Conservation (phyloP, 129 eudicot species). For the Oenanthe sinensis region DNA sequence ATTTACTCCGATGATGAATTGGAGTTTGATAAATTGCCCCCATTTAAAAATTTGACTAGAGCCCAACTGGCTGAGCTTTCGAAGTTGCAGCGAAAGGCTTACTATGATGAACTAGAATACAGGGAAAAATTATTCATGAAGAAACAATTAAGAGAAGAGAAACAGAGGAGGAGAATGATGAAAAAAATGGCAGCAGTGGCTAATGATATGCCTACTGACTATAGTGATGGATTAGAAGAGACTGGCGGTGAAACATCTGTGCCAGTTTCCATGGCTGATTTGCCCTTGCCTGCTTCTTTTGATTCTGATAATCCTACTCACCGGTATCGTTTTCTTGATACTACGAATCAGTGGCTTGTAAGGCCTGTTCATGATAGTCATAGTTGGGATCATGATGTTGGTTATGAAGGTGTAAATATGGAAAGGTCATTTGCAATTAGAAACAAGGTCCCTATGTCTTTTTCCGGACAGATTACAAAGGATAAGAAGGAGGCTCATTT, state of each 20-base stretch:
- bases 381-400: conserved; percentile 98
- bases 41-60: conserved; percentile 59
- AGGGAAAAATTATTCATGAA: conserved; percentile 85
- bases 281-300: conserved; percentile 82
- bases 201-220: conserved; percentile 46
- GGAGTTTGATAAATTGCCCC: conserved; percentile 80
- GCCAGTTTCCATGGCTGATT: conserved; percentile 76
- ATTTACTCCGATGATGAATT: conserved; percentile 59
- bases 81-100: conserved; percentile 59
- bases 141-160: conserved; percentile 91
- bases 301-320: conserved; percentile 97
- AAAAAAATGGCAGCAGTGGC: conserved; percentile 67
- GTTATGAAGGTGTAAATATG: conserved; percentile 82
- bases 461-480: conserved; percentile 89
- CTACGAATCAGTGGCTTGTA: conserved; percentile 82
- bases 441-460: conserved; percentile 68
- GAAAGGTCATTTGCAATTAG: conserved; percentile 62
- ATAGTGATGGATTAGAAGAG: conserved; percentile 52
- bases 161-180: conserved; percentile 64
- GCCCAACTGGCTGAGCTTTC: conserved; percentile 70
- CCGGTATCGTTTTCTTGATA: conserved; percentile 78
- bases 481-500: conserved; percentile 90
- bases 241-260: conserved; percentile 48
- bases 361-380: conserved; percentile 86
- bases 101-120: conserved; percentile 75